Evolutionary conservation across 2,329 filamentous ascomycete genomes (phyloP).

Genomic region (Microascus cirrosus): DNA sequence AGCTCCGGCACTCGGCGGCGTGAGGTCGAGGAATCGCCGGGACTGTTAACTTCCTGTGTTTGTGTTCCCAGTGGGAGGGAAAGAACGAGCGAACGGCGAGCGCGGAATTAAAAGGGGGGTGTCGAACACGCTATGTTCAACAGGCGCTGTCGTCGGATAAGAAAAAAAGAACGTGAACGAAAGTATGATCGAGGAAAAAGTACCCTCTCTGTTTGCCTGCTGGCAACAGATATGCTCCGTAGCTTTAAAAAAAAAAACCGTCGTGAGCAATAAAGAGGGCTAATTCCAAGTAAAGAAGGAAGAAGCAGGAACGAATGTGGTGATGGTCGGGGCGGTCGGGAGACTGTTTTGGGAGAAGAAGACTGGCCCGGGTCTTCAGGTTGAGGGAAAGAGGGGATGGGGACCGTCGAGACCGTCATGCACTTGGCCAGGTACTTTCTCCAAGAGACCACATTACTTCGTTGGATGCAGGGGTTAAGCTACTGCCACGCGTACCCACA

Average conservation of each 20-base stretch:
- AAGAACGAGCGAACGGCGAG: not conserved
- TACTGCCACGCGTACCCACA: not conserved
- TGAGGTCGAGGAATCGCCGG: not conserved
- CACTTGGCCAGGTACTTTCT: not conserved
- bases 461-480: not conserved
- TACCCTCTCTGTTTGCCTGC: not conserved
- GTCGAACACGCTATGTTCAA: not conserved
- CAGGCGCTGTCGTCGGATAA: not conserved
- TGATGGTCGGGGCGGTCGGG: not conserved
- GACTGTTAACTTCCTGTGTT: not conserved
- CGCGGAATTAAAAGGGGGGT: not conserved
- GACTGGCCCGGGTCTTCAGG: not conserved
- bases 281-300: not conserved
- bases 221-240: not conserved
- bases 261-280: not conserved
- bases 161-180: slow-evolving; percentile 3
- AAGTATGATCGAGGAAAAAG: not conserved
- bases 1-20: no score
- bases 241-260: not conserved
- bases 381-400: not conserved
- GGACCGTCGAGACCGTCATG: not conserved
- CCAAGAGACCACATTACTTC: not conserved
- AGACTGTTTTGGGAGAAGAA: not conserved
- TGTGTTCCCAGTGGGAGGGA: not conserved
- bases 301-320: slow-evolving; percentile 4